Base-by-base conservation (phyloP, 768 basidiomycete genomes). In the Suillus tomentosus region DNA sequence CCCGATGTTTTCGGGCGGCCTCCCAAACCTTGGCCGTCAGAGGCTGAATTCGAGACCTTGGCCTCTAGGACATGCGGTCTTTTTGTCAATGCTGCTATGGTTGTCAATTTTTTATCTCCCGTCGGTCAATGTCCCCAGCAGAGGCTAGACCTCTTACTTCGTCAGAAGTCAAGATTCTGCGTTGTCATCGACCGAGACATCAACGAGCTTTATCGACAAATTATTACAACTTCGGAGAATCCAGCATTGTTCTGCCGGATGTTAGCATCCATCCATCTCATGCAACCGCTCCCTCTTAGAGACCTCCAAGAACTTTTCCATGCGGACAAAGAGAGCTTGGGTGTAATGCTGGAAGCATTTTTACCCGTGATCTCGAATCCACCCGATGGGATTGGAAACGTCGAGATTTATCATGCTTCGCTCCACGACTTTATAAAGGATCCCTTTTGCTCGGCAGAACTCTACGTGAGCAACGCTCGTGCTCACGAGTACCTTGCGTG, bases 31-130 rank as follows among this genome's bases (percentile, higher is more conserved):
- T 71, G 68, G 68, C 67, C 67, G 2, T 66, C 68, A 6, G 65
- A 62, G 5, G 59, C 63, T 47, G 68, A 63, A 39, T 37, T 71
- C 17, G 64, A 69, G 17, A 59, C 65, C 1, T 58, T 68, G 13
- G 62, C 63, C 1, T 55, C 45, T 1, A 66, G 59, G 24, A 62
- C 70, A 11, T 50, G 24, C 10, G 69, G 69, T 17, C 62, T 63
- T 9, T 70, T 70, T 36, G 48, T 71, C 4, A 67, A 68, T 24
- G 65, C 70, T 6, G 60, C 65, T 2, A 70, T 67, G 11, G 62
- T 58, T 10, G 31, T 71, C 42, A 64, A 61, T 62, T 71, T 68
- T 39, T 50, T 71, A 10, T 57, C 58, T 4, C 55, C 64, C 48
- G 31, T 6, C 3, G 24, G 56, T 40, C 56, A 40, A 10, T 15